phyloP scores from a whole-genome alignment of 768 basidiomycete genomes.

The Trametes cubensis region DNA sequence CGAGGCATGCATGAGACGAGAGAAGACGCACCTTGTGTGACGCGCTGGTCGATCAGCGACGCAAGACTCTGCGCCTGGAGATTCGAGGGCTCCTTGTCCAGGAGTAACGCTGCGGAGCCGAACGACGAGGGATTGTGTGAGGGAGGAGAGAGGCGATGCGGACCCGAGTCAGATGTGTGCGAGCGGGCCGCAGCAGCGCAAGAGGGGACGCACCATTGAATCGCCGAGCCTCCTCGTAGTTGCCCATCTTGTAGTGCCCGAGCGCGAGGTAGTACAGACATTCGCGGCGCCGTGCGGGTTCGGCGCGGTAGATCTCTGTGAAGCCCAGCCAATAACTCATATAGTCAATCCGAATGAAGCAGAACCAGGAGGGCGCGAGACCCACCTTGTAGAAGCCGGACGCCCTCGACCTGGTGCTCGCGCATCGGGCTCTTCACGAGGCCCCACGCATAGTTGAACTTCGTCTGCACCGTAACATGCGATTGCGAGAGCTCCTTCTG shows the following conservation, averaged over 20 bases:
- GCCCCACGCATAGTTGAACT: constrained; percentile 98
- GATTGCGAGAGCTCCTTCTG: constrained; percentile 82
- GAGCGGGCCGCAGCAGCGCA: background rate
- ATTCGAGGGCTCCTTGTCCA: constrained; percentile 93
- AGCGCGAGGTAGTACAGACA: constrained; percentile 96
- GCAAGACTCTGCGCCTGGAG: constrained; percentile 87
- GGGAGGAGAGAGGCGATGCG: background rate
- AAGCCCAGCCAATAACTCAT: too few relatives aligned
- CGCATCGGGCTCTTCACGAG: constrained; percentile 87
- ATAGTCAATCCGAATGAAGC: background rate
- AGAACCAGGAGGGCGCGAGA: background rate
- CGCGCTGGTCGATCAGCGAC: constrained; percentile 83
- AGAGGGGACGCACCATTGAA: constrained; percentile 78
- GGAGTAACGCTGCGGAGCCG: constrained; percentile 62
- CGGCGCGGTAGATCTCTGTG: constrained; percentile 87
- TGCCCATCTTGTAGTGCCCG: constrained; percentile 95
- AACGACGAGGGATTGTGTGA: background rate
- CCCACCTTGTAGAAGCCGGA: constrained; percentile 85
- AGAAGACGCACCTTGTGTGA: constrained; percentile 66
- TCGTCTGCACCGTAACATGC: constrained; percentile 91
- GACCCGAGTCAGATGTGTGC: background rate
- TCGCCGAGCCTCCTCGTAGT: constrained; percentile 87
- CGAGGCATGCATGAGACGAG: background rate
- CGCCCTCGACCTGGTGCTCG: constrained; percentile 90
- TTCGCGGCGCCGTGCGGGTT: constrained; percentile 86